phyloP scores from a whole-genome alignment of 768 basidiomycete genomes.

The Lentinus brumalis region DNA sequence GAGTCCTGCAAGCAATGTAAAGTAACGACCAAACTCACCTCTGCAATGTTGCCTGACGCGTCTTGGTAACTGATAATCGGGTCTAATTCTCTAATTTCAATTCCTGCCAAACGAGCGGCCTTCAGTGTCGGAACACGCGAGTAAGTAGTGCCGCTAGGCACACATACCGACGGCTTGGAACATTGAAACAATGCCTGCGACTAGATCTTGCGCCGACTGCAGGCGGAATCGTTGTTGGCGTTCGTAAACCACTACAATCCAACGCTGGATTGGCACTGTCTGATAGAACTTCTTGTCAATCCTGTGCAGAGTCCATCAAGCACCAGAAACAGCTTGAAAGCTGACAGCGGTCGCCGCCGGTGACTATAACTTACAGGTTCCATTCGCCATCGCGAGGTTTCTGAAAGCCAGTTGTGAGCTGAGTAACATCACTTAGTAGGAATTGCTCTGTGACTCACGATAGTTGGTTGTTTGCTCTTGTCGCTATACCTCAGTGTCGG shows the following conservation, averaged over 20 bases:
- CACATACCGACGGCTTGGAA: slow-evolving; percentile 62
- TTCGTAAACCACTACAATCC: slow-evolving; percentile 72
- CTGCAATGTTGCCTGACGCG: slow-evolving; percentile 55
- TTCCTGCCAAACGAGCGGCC: slow-evolving; percentile 45
- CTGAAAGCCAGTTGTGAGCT: slow-evolving; percentile 32
- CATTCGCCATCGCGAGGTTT: slow-evolving; percentile 67
- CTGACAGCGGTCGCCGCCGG: too few species aligned
- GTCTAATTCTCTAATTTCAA: slow-evolving; percentile 47
- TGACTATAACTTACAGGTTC: slow-evolving; percentile 60
- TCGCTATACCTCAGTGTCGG: slow-evolving; percentile 69
- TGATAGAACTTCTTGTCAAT: slow-evolving; percentile 71
- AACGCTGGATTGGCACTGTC: slow-evolving; percentile 53
- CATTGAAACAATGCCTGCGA: slow-evolving; percentile 49
- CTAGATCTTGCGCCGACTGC: slow-evolving; percentile 53
- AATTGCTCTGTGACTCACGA: slow-evolving; percentile 45
- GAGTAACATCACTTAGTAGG: not conserved
- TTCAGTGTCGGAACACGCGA: not conserved
- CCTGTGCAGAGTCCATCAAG: slow-evolving; percentile 38
- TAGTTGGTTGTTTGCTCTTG: slow-evolving; percentile 54
- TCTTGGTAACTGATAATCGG: slow-evolving; percentile 57
- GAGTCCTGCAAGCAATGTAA: not conserved
- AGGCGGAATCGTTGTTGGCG: slow-evolving; percentile 55
- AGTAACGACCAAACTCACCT: slow-evolving; percentile 34
- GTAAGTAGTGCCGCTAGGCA: not conserved
- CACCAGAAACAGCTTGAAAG: not conserved